phyloP scores from a whole-genome alignment of 164 flowering plant species.

The Tinospora cordifolia region DNA sequence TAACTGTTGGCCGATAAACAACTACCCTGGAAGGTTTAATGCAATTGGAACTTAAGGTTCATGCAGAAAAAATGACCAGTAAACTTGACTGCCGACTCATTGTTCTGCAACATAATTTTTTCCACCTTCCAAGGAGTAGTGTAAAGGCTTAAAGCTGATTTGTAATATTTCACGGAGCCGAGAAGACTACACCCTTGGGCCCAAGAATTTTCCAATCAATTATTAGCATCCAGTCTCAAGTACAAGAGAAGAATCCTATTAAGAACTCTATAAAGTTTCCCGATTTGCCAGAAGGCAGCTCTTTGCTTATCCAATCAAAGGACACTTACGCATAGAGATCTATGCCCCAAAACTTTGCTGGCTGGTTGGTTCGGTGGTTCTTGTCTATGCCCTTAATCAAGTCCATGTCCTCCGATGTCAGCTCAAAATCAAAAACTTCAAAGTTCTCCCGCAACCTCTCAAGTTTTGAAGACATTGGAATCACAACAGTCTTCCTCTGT shows the following conservation, averaged over 20 bases:
- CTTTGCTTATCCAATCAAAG: not conserved
- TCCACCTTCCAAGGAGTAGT: not conserved
- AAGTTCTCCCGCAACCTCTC: conserved; percentile 75
- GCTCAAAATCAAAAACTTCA: conserved; percentile 68
- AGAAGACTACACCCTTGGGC: too few species aligned
- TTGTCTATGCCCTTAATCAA: conserved; percentile 49
- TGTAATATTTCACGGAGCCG: too few species aligned
- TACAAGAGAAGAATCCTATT: not conserved
- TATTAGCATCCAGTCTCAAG: not conserved
- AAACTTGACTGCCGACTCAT: too few species aligned
- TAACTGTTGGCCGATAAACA: too few species aligned
- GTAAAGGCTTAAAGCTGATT: too few species aligned
- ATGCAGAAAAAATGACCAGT: too few species aligned
- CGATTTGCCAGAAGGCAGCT: too few species aligned
- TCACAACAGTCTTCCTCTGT: conserved; percentile 69
- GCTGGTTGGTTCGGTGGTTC: conserved; percentile 63
- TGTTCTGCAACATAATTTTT: not conserved
- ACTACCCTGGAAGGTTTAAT: too few species aligned
- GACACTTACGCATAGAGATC: conserved; percentile 48
- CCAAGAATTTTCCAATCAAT: not conserved
- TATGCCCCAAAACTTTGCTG: conserved; percentile 83
- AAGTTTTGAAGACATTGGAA: conserved; percentile 72
- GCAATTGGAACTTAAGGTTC: too few species aligned
- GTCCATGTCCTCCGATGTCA: conserved; percentile 70
- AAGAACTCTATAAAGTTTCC: not conserved